Conservation (phyloP, 202 grass and related monocot species). For the Schoenoplectus tabernaemontani region DNA sequence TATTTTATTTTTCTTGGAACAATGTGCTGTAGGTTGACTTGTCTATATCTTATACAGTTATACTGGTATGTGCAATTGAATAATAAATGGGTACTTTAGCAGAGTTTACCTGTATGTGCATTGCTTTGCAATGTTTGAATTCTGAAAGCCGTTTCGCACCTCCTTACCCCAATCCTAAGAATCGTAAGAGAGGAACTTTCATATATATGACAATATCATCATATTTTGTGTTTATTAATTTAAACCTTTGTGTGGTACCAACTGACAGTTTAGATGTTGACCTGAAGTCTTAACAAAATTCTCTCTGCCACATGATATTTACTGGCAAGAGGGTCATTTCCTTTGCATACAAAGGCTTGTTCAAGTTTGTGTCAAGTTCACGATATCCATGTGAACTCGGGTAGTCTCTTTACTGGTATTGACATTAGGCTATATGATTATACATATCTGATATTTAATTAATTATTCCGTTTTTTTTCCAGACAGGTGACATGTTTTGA, state of each 20-base stretch:
- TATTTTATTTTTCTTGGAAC: background rate
- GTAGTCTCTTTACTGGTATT: background rate
- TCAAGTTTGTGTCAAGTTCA: background rate
- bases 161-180: constrained; percentile 37
- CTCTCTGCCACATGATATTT: background rate
- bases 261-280: background rate
- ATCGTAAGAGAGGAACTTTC: background rate
- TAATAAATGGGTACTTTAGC: background rate
- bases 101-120: constrained; percentile 37
- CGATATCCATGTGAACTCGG: background rate
- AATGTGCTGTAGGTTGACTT: background rate
- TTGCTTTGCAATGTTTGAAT: constrained; percentile 47
- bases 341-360: background rate
- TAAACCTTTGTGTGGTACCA: background rate
- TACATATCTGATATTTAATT: background rate
- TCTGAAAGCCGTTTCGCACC: constrained; percentile 21
- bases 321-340: background rate
- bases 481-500: background rate
- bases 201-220: background rate
- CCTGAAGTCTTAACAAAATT: background rate
- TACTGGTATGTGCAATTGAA: background rate
- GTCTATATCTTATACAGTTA: background rate
- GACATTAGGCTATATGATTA: background rate
- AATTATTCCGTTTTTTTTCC: background rate
- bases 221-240: background rate